phyloP scores from a whole-genome alignment of 306 rosid genomes.

The Cyamopsis tetragonoloba region DNA sequence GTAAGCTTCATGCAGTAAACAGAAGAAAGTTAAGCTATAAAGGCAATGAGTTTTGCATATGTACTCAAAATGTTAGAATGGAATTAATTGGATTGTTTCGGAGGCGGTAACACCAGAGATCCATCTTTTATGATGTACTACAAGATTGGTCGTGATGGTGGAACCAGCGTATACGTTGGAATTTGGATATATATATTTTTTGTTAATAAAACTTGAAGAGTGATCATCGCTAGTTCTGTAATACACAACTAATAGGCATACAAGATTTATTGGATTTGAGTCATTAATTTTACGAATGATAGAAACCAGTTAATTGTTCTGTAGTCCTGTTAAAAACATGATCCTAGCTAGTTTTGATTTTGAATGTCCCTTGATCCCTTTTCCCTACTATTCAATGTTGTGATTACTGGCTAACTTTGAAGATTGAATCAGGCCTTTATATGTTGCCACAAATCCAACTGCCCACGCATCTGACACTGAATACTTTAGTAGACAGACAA shows the following conservation, averaged over 20 bases:
- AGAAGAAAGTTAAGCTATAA: not conserved
- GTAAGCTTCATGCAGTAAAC: not conserved
- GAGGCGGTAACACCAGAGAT: not conserved
- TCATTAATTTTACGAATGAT: conserved; percentile 12
- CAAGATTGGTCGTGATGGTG: not conserved
- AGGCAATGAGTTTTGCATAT: not conserved
- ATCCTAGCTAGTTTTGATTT: conserved; percentile 5
- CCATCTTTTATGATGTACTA: not conserved
- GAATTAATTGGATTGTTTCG: not conserved
- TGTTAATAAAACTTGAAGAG: too few species aligned
- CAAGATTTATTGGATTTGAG: not conserved
- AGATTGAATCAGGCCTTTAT: not conserved
- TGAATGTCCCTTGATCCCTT: not conserved
- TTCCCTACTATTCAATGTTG: not conserved
- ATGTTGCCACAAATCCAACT: too few species aligned
- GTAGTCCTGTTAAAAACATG: conserved; percentile 11
- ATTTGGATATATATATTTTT: too few species aligned
- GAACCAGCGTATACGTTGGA: not conserved
- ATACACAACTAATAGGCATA: not conserved
- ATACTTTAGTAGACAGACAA: not conserved
- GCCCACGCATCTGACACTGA: too few species aligned
- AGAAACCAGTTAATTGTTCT: not conserved
- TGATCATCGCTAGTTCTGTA: not conserved
- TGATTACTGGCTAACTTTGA: not conserved
- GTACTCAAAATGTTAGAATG: conserved; percentile 1